phyloP scores from a whole-genome alignment of 202 grass and related monocot genomes.

The Panicum hallii region DNA sequence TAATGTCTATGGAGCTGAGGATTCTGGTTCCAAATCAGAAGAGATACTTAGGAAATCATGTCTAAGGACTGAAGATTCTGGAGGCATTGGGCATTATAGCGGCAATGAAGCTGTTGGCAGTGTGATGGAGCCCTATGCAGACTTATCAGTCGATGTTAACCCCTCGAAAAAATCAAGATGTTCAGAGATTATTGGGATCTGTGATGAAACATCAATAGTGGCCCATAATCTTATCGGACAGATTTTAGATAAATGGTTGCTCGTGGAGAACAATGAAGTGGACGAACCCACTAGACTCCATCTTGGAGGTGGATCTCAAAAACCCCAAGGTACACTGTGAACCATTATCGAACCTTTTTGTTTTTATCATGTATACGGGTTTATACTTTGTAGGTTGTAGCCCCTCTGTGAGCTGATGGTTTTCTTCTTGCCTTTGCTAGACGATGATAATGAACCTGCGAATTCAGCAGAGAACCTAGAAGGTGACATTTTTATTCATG shows the following conservation, averaged over 20 bases:
- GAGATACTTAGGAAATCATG: constrained; percentile 9
- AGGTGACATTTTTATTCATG: constrained; percentile 52
- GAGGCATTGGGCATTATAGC: background rate
- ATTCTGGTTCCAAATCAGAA: constrained; percentile 22
- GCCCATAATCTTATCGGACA: constrained; percentile 58
- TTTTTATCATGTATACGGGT: background rate
- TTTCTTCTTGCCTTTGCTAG: constrained; percentile 45
- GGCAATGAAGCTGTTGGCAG: background rate
- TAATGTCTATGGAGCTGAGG: constrained; percentile 21
- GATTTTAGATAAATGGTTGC: constrained; percentile 60
- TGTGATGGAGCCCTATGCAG: background rate
- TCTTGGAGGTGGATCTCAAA: constrained; percentile 50
- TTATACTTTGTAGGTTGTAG: background rate
- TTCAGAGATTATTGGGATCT: constrained; percentile 46
- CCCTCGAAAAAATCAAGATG: constrained; percentile 35
- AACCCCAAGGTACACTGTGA: constrained; percentile 41
- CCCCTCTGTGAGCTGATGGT: constrained; percentile 27
- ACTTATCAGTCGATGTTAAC: background rate
- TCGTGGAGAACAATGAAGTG: constrained; percentile 41
- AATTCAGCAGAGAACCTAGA: constrained; percentile 39
- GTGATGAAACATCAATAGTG: constrained; percentile 62
- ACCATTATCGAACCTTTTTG: background rate
- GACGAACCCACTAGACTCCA: constrained; percentile 43
- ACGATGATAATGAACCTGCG: background rate
- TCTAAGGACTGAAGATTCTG: constrained; percentile 6